Evolutionary conservation across 805 yeast species (phyloP), one percentile per base, ranked within the genome.

Genomic region (Kregervanrija pseudodelftensis): DNA sequence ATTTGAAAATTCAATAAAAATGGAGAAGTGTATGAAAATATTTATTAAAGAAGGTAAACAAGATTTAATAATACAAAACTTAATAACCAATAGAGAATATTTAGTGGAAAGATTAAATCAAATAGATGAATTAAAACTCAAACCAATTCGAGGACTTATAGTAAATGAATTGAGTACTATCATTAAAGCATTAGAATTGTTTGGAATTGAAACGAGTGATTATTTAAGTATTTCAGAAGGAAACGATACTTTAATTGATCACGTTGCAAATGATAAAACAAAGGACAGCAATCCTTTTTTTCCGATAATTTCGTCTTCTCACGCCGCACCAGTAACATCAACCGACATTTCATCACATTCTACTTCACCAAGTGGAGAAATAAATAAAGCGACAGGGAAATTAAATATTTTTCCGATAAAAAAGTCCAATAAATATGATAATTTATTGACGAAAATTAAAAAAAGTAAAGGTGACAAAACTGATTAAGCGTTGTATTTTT

Each of bases 401-500:
- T 41, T 36, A 8, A 36, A 11, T 13, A 44, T 17, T 15, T 15
- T 43, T 8, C 30, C 36, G 8, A 32, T 13, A 11, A 13, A 40
- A 14, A 30, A 22, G 14, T 32, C 15, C 17, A 31, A 44, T 11
- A 44, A 50, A 33, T 48, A 49, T 30, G 37, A 42, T 17, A 13
- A 10, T 10, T 30, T 48, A 8, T 22, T 45, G 3, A 39, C 35
- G 12, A 52, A 46, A 10, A 48, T 59, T 22, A 55, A 48, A 37
- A 51, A 34, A 13, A 51, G 55, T 22, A 62, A 62, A 46, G 64
- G 65, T 1, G 55, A 49, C 4, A 62, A 62, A 46, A 57, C 54
- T 32, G 65, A 62, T 40, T 61, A 39, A 47, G 8, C 2, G 28
- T 22, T 22, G 7, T 7, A 5, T 22, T 22, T 22, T 22, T 22